A percentile compares a stretch with the other conserved stretches of the same genome.
Evolutionary conservation across 306 rosid species (phyloP).

Genomic region (Prunus padus): DNA sequence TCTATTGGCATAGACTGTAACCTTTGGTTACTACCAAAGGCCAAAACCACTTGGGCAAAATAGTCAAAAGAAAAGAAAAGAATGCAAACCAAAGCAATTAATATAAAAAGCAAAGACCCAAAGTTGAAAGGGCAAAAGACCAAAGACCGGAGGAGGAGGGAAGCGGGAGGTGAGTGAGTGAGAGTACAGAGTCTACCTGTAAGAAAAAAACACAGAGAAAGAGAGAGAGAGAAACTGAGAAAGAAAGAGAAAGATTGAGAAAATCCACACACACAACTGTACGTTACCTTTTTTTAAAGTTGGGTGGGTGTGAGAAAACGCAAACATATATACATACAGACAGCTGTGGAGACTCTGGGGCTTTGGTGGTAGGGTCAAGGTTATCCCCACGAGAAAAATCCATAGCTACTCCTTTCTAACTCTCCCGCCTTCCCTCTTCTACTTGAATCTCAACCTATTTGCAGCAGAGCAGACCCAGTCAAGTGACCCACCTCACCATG

Average conservation of each 20-base stretch:
- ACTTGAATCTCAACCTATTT: constrained; percentile 40
- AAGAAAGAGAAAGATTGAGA: background rate
- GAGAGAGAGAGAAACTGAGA: background rate
- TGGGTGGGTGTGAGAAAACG: constrained; percentile 4
- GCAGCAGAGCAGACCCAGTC: background rate
- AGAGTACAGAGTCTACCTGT: background rate
- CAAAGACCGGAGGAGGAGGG: background rate
- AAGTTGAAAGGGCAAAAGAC: background rate
- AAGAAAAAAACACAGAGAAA: too few relatives aligned
- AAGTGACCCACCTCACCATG: constrained; percentile 7
- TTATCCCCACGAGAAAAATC: constrained; percentile 51
- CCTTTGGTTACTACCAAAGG: background rate
- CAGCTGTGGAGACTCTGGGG: constrained; percentile 41
- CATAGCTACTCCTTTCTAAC: background rate
- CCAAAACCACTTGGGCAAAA: background rate
- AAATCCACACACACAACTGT: constrained; percentile 20
- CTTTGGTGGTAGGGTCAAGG: constrained; percentile 49
- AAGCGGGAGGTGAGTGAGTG: background rate
- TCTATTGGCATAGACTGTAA: background rate
- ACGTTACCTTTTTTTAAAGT: constrained; percentile 30
- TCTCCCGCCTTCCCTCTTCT: constrained; percentile 62
- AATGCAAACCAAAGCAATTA: background rate
- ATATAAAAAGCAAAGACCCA: background rate
- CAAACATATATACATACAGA: background rate
- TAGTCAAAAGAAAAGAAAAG: background rate